Evolutionary conservation across 371 early-diverging fungal species (phyloP), one percentile per base, ranked within the genome.

Genomic region (Lichtheimia ramosa): DNA sequence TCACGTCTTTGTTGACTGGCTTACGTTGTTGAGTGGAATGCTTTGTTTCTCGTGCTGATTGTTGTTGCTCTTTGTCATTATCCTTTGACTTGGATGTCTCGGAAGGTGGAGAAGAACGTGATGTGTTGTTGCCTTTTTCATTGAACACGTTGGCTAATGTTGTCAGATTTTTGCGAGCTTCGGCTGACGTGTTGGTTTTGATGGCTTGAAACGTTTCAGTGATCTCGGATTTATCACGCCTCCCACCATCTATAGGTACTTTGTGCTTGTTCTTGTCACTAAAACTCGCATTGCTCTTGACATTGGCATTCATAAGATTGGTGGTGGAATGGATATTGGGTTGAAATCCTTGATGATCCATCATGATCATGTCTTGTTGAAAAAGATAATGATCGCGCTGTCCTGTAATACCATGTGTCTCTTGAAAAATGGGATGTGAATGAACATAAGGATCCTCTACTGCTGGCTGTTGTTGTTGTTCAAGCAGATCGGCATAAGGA

Each of bases 301-400:
- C n/a, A 43, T 55, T 59, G 18, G 41, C 64, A n/a, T 64, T 68
- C 3, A 65, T 73, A 14, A 65, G 68, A 24, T 76, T 73, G 2
- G 56, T 51, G 1, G 71, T 39, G 8, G 63, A 65, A 21, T 61
- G 61, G 39, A 76, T 53, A 18, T 73, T 64, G 10, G 68, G 73
- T 3, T 61, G 50, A 24, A 63, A 62, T 10, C 34, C 34, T 8
- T 34, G 34, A n/a, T 24, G 14, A 21, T 18, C n/a, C n/a, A 46
- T 55, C 3, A 68, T 27, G 13, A 64, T 43, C 18, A 67, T 62
- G 18, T 69, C 61, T 2, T 73, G 73, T 14, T 62, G 46, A 48
- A 63, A 13, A 16, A 67, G 49, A 51, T 70, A 68, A 54, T 76
- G 77, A 16, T 63, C 61, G 41, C 77, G 58, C 27, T 71, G 69